Percentiles rank a stretch among this genome's conserved stretches.
phyloP scores from a whole-genome alignment of 345 rosid genomes.

The Mallotus nudiflorus region DNA sequence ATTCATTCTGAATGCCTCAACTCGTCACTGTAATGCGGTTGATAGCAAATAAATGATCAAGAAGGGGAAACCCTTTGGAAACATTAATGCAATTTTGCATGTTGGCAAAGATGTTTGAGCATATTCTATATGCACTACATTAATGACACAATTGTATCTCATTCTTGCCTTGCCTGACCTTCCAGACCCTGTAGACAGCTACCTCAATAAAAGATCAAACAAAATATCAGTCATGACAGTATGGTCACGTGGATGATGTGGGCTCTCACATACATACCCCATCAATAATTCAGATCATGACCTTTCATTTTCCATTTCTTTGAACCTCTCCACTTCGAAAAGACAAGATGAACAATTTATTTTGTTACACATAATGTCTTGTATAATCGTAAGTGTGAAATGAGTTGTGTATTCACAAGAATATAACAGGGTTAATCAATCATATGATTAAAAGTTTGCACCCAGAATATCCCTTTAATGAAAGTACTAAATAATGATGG shows the following conservation, averaged over 20 bases:
- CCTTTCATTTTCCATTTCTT: constrained; percentile 16
- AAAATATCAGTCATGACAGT: constrained; percentile 2
- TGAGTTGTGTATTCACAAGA: background rate
- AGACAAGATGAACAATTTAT: too few relatives aligned
- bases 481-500: too few relatives aligned
- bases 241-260: constrained; percentile 4
- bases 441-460: background rate
- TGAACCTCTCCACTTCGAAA: background rate
- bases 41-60: background rate
- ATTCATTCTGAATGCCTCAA: too few relatives aligned
- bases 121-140: constrained; percentile 1
- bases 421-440: background rate
- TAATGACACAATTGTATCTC: constrained; percentile 10
- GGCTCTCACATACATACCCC: constrained; percentile 28
- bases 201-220: background rate
- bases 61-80: background rate
- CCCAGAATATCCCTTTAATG: background rate
- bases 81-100: background rate
- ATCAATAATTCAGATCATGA: constrained; percentile 14
- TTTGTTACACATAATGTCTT: background rate
- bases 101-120: background rate
- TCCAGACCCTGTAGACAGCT: background rate
- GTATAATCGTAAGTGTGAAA: background rate
- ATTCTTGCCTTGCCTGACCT: background rate
- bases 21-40: background rate